Evolutionary conservation across 805 yeast genomes (phyloP).

Genomic region (Ogataea kodamae): DNA sequence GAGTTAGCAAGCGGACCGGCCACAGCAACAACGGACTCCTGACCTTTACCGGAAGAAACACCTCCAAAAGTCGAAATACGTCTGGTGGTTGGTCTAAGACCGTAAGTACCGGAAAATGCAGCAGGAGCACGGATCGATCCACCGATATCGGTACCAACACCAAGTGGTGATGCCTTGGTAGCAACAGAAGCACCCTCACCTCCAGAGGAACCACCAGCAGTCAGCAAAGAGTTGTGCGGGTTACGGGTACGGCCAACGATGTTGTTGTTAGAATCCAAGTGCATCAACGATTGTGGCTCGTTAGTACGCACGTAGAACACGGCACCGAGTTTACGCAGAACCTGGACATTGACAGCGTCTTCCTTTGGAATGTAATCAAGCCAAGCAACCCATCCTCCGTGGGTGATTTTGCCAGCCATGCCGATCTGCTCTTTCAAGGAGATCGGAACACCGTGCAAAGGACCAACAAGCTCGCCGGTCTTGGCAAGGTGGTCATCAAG

Average conservation of each 20-base stretch:
- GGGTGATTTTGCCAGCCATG: slow-evolving; percentile 50
- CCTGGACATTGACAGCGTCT: slow-evolving; percentile 46
- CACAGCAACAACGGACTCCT: slow-evolving; percentile 62
- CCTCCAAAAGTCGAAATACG: slow-evolving; percentile 48
- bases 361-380: slow-evolving; percentile 44
- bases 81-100: slow-evolving; percentile 60
- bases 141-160: slow-evolving; percentile 70
- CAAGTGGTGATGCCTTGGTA: slow-evolving; percentile 57
- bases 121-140: slow-evolving; percentile 70
- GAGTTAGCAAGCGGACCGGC: slow-evolving; percentile 67
- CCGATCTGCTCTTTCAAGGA: slow-evolving; percentile 66
- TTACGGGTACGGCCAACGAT: slow-evolving; percentile 58
- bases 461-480: slow-evolving; percentile 56
- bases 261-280: slow-evolving; percentile 58
- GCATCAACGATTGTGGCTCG: slow-evolving; percentile 71
- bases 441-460: slow-evolving; percentile 67
- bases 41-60: slow-evolving; percentile 56
- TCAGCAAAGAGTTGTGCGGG: slow-evolving; percentile 52
- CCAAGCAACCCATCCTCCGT: slow-evolving; percentile 56
- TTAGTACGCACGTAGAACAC: slow-evolving; percentile 63
- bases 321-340: slow-evolving; percentile 52
- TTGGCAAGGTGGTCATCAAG: slow-evolving; percentile 49
- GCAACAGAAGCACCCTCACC: slow-evolving; percentile 68
- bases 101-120: slow-evolving; percentile 58
- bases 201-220: slow-evolving; percentile 72